Evolutionary conservation across 108 stramenopile genomes (phyloP).

Genomic region (Nitzschia sp.): DNA sequence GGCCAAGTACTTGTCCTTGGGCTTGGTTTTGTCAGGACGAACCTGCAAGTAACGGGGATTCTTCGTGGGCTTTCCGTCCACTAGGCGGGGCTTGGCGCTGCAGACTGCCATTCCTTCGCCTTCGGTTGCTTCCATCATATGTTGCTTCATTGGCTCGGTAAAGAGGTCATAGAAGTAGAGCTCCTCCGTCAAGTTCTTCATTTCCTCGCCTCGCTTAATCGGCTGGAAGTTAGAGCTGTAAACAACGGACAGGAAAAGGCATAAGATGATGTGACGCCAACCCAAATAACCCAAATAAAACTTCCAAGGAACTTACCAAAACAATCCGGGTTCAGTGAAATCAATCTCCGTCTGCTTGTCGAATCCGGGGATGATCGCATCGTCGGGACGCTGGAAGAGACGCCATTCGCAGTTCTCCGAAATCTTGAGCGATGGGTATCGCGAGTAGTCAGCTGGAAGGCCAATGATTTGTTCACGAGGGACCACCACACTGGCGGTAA

Average conservation of each 20-base stretch:
- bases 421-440: conserved; percentile 51
- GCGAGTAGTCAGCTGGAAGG: conserved; percentile 43
- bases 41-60: conserved; percentile 64
- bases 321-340: conserved; percentile 41
- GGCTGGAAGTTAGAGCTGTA: conserved; percentile 55
- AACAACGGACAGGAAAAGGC: background rate
- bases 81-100: conserved; percentile 56
- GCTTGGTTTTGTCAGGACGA: conserved; percentile 50
- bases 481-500: conserved; percentile 60
- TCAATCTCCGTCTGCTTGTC: conserved; percentile 62
- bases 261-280: background rate
- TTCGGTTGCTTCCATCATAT: conserved; percentile 49
- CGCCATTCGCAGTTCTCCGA: conserved; percentile 60
- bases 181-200: conserved; percentile 52
- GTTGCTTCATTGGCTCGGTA: conserved; percentile 57
- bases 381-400: conserved; percentile 62
- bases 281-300: background rate
- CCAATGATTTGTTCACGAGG: conserved; percentile 50
- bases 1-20: conserved; percentile 49
- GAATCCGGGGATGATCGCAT: conserved; percentile 56
- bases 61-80: conserved; percentile 50
- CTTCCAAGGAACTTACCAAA: conserved; percentile 24
- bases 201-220: conserved; percentile 42
- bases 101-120: conserved; percentile 42
- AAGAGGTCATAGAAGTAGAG: conserved; percentile 61